Conservation (phyloP, 2,329 filamentous ascomycete genomes). For the Magnaporthiopsis rhizophila region DNA sequence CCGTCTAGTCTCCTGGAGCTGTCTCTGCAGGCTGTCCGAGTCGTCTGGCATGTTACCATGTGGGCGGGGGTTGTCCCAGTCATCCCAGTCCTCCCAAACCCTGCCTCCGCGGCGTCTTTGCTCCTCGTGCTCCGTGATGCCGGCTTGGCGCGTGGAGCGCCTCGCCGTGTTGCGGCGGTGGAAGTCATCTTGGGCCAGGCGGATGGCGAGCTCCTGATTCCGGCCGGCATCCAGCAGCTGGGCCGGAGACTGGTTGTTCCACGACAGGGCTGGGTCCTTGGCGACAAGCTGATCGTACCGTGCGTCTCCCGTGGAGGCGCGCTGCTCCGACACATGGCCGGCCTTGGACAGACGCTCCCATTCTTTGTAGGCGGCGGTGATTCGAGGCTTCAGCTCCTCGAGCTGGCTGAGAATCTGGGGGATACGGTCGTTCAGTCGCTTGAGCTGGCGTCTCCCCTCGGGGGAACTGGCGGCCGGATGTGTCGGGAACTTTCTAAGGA, state of each 20-base stretch:
- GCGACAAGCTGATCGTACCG: conserved; percentile 41
- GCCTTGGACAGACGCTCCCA: conserved; percentile 36
- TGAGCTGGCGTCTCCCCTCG: conserved; percentile 56
- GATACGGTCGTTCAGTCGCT: conserved; percentile 39
- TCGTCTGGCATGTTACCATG: conserved; percentile 15
- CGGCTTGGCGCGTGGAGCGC: conserved; percentile 48
- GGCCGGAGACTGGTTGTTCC: conserved; percentile 29
- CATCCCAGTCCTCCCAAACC: conserved; percentile 34
- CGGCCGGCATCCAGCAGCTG: conserved; percentile 62
- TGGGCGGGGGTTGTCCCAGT: conserved; percentile 17
- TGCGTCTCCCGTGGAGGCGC: conserved; percentile 10
- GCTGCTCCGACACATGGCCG: conserved; percentile 3
- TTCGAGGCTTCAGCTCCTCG: conserved; percentile 70
- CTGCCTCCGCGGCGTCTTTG: conserved; percentile 40
- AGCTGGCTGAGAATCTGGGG: conserved; percentile 58
- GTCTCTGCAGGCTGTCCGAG: conserved; percentile 36
- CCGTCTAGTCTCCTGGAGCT: conserved; percentile 46
- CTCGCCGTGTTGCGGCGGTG: conserved; percentile 55
- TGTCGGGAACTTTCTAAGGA: conserved; percentile 63
- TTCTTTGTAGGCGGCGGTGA: conserved; percentile 62
- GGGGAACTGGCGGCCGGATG: conserved; percentile 69
- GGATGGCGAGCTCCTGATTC: conserved; percentile 67
- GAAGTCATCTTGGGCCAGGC: conserved; percentile 67
- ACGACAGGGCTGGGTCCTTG: conserved; percentile 52
- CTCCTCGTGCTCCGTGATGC: conserved; percentile 49